Evolutionary conservation across 2,329 filamentous ascomycete genomes (phyloP).

Genomic region (Xylariaceae sp.): DNA sequence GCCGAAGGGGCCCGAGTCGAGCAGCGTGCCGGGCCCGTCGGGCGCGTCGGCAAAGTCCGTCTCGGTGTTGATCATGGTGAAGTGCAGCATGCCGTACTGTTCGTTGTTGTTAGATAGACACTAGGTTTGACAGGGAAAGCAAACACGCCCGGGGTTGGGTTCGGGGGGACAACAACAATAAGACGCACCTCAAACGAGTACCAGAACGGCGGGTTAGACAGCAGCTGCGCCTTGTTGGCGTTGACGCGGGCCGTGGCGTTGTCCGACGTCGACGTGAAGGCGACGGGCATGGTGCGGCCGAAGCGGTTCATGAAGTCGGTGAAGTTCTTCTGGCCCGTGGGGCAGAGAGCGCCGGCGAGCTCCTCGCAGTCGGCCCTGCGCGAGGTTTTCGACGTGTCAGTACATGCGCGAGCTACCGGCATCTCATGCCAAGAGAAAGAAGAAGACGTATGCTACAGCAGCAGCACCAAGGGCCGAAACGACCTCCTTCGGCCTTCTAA

Average conservation of each 20-base stretch:
- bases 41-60: slow-evolving; percentile 47
- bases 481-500: too few relatives aligned
- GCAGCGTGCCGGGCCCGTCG: slow-evolving; percentile 29
- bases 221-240: slow-evolving; percentile 35
- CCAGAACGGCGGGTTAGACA: slow-evolving; percentile 49
- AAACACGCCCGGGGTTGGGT: too few relatives aligned
- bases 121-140: too few relatives aligned
- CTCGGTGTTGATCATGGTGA: slow-evolving; percentile 49
- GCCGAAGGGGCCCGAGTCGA: slow-evolving; percentile 45
- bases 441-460: too few relatives aligned
- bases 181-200: slow-evolving; percentile 56
- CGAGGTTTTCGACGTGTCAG: too few relatives aligned
- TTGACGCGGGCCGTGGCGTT: slow-evolving; percentile 31
- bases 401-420: too few relatives aligned
- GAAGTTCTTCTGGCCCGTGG: slow-evolving; percentile 50
- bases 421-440: too few relatives aligned
- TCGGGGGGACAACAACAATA: too few relatives aligned
- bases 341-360: slow-evolving; percentile 33
- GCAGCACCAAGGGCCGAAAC: too few relatives aligned
- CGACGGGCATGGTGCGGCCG: slow-evolving; percentile 41
- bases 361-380: slow-evolving; percentile 45
- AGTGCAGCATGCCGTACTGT: slow-evolving; percentile 49
- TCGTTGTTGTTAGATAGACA: too few relatives aligned
- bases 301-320: slow-evolving; percentile 52
- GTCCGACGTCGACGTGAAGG: slow-evolving; percentile 41